phyloP scores from a whole-genome alignment of 2,329 filamentous ascomycete species.

The Aspergillus phoenicis region DNA sequence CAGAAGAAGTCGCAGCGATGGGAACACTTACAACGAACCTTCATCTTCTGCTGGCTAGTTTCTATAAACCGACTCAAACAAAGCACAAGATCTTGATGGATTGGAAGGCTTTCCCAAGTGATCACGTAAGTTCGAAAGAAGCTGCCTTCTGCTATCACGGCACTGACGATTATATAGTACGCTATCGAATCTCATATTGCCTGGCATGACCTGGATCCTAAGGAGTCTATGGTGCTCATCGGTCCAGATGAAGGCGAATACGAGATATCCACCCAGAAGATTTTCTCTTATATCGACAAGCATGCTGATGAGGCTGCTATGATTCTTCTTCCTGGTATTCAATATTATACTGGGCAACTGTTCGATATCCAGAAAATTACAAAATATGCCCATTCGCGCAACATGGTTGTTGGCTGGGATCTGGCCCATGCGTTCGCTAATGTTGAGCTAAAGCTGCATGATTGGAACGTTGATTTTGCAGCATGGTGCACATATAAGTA shows the following conservation, averaged over 20 bases:
- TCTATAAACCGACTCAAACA: slow-evolving; percentile 69
- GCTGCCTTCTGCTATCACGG: background rate
- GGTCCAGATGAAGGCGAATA: slow-evolving; percentile 60
- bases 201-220: slow-evolving; percentile 68
- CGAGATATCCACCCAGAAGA: slow-evolving; percentile 68
- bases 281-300: slow-evolving; percentile 71
- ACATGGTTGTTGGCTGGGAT: slow-evolving; percentile 79
- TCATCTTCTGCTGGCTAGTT: slow-evolving; percentile 77
- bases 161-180: slow-evolving; percentile 57
- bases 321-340: slow-evolving; percentile 79
- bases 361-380: slow-evolving; percentile 82
- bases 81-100: slow-evolving; percentile 78
- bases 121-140: slow-evolving; percentile 60
- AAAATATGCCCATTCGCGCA: slow-evolving; percentile 67
- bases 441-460: slow-evolving; percentile 73
- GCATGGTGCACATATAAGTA: slow-evolving; percentile 96
- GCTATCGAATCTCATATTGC: slow-evolving; percentile 78
- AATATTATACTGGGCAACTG: slow-evolving; percentile 87
- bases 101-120: slow-evolving; percentile 84
- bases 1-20: slow-evolving; percentile 80
- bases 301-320: slow-evolving; percentile 73
- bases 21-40: slow-evolving; percentile 80
- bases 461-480: slow-evolving; percentile 88
- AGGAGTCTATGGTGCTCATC: slow-evolving; percentile 71
- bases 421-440: slow-evolving; percentile 84